These are phyloP conservation scores for Typha latifolia DNA, from an alignment of 176 grass and related monocot genomes.

Conservation along the genomic window DNA sequence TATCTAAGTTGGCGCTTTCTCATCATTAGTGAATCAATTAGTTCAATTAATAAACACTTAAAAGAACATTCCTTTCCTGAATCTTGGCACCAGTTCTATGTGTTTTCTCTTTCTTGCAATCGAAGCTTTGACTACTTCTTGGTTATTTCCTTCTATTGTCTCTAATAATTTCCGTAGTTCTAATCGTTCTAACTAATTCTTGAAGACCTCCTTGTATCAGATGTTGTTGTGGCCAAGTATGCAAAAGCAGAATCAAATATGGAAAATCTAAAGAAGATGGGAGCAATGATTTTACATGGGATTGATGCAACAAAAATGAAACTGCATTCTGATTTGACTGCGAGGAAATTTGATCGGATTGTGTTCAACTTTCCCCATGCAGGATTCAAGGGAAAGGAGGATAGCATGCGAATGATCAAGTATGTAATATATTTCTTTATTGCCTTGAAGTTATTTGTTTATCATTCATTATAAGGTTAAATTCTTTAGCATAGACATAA, in stretches of 20 bases:
- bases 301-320: constrained; percentile 37
- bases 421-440: constrained; percentile 20
- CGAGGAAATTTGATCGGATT: constrained; percentile 42
- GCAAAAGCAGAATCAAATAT: constrained; percentile 33
- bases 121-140: neutral
- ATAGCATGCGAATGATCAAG: constrained; percentile 29
- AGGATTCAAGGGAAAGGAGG: constrained; percentile 48
- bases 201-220: constrained; percentile 7
- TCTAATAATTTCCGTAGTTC: constrained; percentile 1
- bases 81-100: neutral
- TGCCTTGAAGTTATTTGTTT: too few relatives aligned
- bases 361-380: constrained; percentile 70
- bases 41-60: too few relatives aligned
- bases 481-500: too few relatives aligned
- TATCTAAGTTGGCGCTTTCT: too few relatives aligned
- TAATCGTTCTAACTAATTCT: neutral
- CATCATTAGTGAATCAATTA: too few relatives aligned
- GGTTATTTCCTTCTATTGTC: neutral
- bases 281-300: constrained; percentile 23
- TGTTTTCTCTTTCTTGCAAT: neutral
- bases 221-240: constrained; percentile 27
- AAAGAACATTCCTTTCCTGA: too few relatives aligned
- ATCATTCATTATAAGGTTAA: too few relatives aligned
- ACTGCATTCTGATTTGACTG: constrained; percentile 30
- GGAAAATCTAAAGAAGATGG: constrained; percentile 23